Evolutionary conservation across 2,329 filamentous ascomycete genomes (phyloP).

Genomic region (Teratosphaeria zuluensis): DNA sequence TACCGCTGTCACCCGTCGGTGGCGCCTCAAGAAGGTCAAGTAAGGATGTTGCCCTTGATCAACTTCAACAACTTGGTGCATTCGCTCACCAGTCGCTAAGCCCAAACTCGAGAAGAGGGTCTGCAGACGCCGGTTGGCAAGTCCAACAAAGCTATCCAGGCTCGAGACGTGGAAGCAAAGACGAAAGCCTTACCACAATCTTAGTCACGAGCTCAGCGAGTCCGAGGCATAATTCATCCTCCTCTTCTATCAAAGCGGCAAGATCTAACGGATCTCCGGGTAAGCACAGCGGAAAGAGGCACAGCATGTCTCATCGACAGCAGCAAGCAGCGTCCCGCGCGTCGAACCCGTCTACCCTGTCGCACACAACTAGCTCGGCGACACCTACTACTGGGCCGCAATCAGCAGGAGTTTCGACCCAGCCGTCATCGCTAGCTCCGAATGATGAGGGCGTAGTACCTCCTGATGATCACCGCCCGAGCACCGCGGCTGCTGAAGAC

Average conservation of each 20-base stretch:
- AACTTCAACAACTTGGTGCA: slow-evolving; percentile 22
- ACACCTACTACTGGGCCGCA: slow-evolving; percentile 19
- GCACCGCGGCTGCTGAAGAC: slow-evolving; percentile 11
- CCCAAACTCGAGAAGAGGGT: slow-evolving; percentile 23
- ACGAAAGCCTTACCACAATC: slow-evolving; percentile 27
- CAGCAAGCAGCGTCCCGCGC: slow-evolving; percentile 11
- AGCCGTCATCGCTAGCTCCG: slow-evolving; percentile 24
- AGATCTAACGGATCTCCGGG: slow-evolving; percentile 9
- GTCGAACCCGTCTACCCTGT: slow-evolving; percentile 22
- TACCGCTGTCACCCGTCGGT: slow-evolving; percentile 16
- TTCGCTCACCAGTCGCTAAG: slow-evolving; percentile 20
- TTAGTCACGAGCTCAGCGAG: slow-evolving; percentile 23
- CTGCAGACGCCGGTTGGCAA: slow-evolving; percentile 25
- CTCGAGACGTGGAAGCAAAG: slow-evolving; percentile 25
- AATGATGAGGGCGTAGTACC: slow-evolving; percentile 17
- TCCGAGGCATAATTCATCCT: slow-evolving; percentile 15
- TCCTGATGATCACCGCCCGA: slow-evolving; percentile 4
- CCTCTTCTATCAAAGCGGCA: slow-evolving; percentile 9
- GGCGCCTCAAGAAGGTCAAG: slow-evolving; percentile 24
- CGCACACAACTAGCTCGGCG: slow-evolving; percentile 25
- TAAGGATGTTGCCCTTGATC: slow-evolving; percentile 27
- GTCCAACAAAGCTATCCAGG: slow-evolving; percentile 23
- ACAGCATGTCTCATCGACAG: slow-evolving; percentile 8
- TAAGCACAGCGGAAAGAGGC: slow-evolving; percentile 8
- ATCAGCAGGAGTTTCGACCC: slow-evolving; percentile 20